These are phyloP conservation scores for Penicillium atrosanguineum DNA, from an alignment of 495 filamentous ascomycete genomes.

Conservation along the genomic window DNA sequence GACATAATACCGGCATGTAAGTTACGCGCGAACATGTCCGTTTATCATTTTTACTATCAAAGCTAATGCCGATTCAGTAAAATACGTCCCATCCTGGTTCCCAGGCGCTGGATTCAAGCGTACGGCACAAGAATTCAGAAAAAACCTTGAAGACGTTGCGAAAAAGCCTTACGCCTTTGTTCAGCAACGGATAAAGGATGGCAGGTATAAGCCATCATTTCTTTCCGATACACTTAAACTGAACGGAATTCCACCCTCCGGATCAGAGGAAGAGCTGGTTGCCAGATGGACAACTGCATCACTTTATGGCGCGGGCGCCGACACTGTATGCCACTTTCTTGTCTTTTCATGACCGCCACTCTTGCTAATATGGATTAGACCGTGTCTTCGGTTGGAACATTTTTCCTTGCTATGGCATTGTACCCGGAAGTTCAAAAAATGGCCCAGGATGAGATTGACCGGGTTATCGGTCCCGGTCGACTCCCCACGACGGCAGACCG, in stretches of 20 bases:
- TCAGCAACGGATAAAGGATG: conserved; percentile 39
- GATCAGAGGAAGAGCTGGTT: conserved; percentile 26
- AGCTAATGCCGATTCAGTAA: conserved; percentile 19
- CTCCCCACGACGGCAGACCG: conserved; percentile 36
- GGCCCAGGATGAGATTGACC: conserved; percentile 56
- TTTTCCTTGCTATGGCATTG: conserved; percentile 45
- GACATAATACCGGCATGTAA: conserved; percentile 37
- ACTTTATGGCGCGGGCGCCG: conserved; percentile 56
- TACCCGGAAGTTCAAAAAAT: conserved; percentile 47
- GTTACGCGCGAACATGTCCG: not conserved
- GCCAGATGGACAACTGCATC: conserved; percentile 49
- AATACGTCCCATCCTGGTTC: conserved; percentile 44
- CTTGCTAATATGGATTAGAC: conserved; percentile 14
- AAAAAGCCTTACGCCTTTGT: conserved; percentile 45
- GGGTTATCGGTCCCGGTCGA: conserved; percentile 29
- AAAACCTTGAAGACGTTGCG: conserved; percentile 18
- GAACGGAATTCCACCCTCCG: conserved; percentile 10
- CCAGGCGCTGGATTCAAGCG: conserved; percentile 47
- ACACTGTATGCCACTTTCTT: conserved; percentile 35
- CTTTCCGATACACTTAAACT: conserved; percentile 35
- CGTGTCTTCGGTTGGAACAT: conserved; percentile 29
- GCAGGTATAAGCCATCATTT: conserved; percentile 32
- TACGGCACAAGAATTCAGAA: conserved; percentile 29
- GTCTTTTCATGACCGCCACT: not conserved
- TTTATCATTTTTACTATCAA: not conserved